Percentiles rank a stretch among this genome's conserved stretches.
Conservation (phyloP, 2,329 filamentous ascomycete species). For the Neonectria sp. region DNA sequence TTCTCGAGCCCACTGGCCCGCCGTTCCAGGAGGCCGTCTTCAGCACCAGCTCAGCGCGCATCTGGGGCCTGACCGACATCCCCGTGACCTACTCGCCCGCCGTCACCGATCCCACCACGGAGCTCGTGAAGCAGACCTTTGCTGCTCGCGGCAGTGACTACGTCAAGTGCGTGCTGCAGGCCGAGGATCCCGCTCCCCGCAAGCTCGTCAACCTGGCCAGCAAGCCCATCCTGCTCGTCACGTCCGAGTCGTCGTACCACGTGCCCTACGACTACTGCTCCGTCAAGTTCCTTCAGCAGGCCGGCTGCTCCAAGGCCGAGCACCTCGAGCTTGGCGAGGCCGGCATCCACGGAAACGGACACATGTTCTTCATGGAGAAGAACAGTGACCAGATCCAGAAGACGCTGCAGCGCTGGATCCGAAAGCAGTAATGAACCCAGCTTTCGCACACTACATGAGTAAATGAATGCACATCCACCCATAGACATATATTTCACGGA, state of each 20-base stretch:
- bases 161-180: constrained; percentile 38
- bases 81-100: constrained; percentile 63
- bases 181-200: constrained; percentile 30
- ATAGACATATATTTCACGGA: neutral
- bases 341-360: constrained; percentile 42
- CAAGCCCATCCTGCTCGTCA: constrained; percentile 44
- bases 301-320: constrained; percentile 39
- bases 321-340: constrained; percentile 39
- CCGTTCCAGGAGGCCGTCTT: constrained; percentile 62
- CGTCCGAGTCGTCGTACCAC: constrained; percentile 38
- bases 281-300: constrained; percentile 38
- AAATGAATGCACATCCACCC: neutral
- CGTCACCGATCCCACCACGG: constrained; percentile 34
- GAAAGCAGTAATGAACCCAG: neutral
- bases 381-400: constrained; percentile 40
- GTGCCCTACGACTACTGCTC: constrained; percentile 43
- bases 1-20: constrained; percentile 63
- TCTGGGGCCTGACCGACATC: constrained; percentile 65
- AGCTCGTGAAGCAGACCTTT: constrained; percentile 35
- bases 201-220: constrained; percentile 53
- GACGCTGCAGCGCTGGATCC: constrained; percentile 37
- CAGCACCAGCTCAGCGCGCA: constrained; percentile 50
- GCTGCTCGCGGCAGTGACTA: constrained; percentile 17
- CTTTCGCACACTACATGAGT: neutral
- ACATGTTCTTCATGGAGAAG: constrained; percentile 47